These are phyloP conservation scores for Mayamaea pseudoterrestris DNA, from an alignment of 108 stramenopile genomes.

Conservation along the genomic window DNA sequence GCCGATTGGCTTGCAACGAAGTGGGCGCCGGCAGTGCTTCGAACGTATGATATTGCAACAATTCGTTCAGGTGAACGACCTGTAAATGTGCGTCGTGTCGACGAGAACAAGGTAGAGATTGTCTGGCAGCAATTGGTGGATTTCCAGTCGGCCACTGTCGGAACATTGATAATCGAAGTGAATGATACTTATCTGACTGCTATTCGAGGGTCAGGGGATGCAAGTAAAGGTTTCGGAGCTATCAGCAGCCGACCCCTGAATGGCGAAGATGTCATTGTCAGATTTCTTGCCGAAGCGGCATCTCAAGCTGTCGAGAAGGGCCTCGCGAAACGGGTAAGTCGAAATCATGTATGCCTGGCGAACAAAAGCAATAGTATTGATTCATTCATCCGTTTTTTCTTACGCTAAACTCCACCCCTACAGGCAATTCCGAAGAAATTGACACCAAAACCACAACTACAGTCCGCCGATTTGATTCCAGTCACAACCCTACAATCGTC, in stretches of 20 bases:
- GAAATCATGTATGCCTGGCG: too few relatives aligned
- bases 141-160: slow-evolving; percentile 47
- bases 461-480: too few relatives aligned
- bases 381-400: too few relatives aligned
- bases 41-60: slow-evolving; percentile 72
- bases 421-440: too few relatives aligned
- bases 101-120: slow-evolving; percentile 42
- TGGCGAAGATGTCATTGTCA: slow-evolving; percentile 66
- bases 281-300: slow-evolving; percentile 58
- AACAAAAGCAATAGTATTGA: too few relatives aligned
- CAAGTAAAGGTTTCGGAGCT: slow-evolving; percentile 42
- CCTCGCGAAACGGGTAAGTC: slow-evolving; percentile 51
- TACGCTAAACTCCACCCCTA: too few relatives aligned
- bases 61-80: slow-evolving; percentile 65
- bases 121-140: slow-evolving; percentile 69
- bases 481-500: too few relatives aligned
- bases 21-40: slow-evolving; percentile 72
- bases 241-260: slow-evolving; percentile 41
- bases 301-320: slow-evolving; percentile 79
- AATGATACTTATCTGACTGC: slow-evolving; percentile 36
- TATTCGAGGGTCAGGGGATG: slow-evolving; percentile 48
- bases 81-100: slow-evolving; percentile 34
- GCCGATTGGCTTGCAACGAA: slow-evolving; percentile 75
- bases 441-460: too few relatives aligned
- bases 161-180: slow-evolving; percentile 52